Evolutionary conservation across 345 rosid genomes (phyloP), one percentile per base, ranked within the genome.

Genomic region (Eucalyptus viminalis): DNA sequence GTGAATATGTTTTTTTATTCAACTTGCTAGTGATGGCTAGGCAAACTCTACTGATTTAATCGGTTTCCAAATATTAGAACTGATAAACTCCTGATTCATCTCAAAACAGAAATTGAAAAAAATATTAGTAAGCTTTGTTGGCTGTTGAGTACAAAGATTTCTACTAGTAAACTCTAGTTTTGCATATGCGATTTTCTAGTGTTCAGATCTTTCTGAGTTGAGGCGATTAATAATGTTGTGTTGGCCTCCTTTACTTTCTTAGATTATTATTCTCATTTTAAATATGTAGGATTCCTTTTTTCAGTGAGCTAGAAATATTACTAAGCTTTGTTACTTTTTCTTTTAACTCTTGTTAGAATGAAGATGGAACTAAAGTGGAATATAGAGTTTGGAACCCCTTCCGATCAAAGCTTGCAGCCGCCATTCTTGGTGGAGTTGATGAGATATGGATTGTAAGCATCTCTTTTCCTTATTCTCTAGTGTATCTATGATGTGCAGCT

Each of bases 301-400:
- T 11, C 14, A 76, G 47, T 43, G 15, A 76, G 47, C 83, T 76
- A 11, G 47, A 21, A 11, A 40, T 40, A 40, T 21, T 76, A 76
- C 5, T 76, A 40, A 76, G 29, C 47, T 40, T 44, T 40, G 44
- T 51, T 87, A 31, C 86, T 9, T 44, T 60, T 21, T 62, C 12
- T 85, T 86, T 40, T 31, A 53, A 31, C 69, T 22, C 27, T 86
- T 76, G 69, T 11, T 56, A 88, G 91, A 96, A 95, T 80, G 99
- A 97, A 87, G 99, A 98, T 92, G 99, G 99, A 88, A 96, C 95
- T 22, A 98, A 98, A 91, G 93, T 92, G 86, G 99, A 98, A 80
- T 98, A 98, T 92, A 94, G 99, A 86, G 92, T 98, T 3, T 98
- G 99, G 99, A 98, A 98, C 87, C 99, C 99, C 25, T 97, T 98